Evolutionary conservation across 768 basidiomycete species (phyloP), one percentile per base, ranked within the genome.

Genomic region (Hirschioporus abietinus): DNA sequence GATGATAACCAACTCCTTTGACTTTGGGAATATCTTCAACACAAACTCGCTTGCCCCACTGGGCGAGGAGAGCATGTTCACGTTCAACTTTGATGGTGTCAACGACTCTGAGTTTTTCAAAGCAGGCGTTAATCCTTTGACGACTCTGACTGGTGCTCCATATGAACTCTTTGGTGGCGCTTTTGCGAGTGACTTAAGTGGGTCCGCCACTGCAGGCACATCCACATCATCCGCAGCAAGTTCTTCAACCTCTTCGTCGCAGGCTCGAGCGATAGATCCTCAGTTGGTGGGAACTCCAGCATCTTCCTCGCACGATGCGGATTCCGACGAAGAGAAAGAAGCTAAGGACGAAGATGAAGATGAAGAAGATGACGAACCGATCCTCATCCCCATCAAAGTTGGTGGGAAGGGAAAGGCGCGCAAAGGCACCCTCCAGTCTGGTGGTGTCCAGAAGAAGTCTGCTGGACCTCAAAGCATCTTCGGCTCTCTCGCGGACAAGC

Each of bases 281-380:
- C 88, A 89, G 74, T 86, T 92, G 65, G 88, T 92, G 66, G 87
- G 82, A 57, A 88, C 89, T 0, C 88, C 89, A 4, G 75, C 87
- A 26, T 73, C 79, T 64, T 80, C 81, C 24, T 78, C 80, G 7
- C 74, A 74, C 17, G 68, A 69, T 60, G 68, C 68, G 9, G 59
- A 60, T 2, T 74, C 73, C 57, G 70, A 71, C 20, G 72, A 74
- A 10, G 71, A 74, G 5, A 75, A 73, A 23, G 73, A 73, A 18
- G 74, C 78, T 35, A 72, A 77, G 71, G 77, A 81, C 0, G 68
- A 71, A 5, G 77, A 79, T 0, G 70, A 78, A 24, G 76, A 76
- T 26, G 76, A 78, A 34, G 75, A 73, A 34, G 70, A 70, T 57
- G 67, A 79, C 72, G 64, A 73, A 8, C 79, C 82, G n/a, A 79